Evolutionary conservation across 2,329 filamentous ascomycete species (phyloP).

Genomic region (Didymella keratinophila): DNA sequence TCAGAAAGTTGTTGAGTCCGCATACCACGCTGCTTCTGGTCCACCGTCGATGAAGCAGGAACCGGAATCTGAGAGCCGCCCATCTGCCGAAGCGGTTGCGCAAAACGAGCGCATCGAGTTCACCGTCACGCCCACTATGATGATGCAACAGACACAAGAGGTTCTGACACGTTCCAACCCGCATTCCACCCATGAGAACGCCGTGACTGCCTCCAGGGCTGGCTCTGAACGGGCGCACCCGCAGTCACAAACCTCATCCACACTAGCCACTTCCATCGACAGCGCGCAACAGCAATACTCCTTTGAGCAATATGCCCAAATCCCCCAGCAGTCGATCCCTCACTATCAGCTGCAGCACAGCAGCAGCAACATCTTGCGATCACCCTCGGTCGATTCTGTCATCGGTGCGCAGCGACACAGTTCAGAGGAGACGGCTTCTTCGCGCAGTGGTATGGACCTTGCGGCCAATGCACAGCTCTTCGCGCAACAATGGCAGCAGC

Average conservation of each 20-base stretch:
- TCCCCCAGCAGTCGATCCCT: background rate
- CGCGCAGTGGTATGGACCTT: background rate
- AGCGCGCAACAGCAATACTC: background rate
- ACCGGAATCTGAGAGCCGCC: background rate
- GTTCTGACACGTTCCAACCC: background rate
- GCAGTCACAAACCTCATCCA: background rate
- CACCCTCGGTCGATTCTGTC: constrained; percentile 1
- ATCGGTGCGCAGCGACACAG: background rate
- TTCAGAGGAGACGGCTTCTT: background rate
- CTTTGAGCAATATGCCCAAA: background rate
- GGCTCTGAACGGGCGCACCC: background rate
- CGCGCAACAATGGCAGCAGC: background rate
- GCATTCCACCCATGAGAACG: background rate
- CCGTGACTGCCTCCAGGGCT: background rate
- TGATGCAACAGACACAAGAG: background rate
- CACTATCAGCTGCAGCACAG: background rate
- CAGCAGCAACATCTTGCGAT: background rate
- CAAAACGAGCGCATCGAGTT: background rate
- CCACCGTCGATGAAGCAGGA: background rate
- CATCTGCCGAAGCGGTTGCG: no score
- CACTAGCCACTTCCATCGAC: background rate
- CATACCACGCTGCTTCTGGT: background rate
- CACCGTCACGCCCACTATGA: no score
- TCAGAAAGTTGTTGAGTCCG: background rate
- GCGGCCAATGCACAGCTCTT: background rate